Percentiles rank a stretch among this genome's conserved stretches.
Conservation (phyloP, 768 basidiomycete genomes). For the Russula lepida region DNA sequence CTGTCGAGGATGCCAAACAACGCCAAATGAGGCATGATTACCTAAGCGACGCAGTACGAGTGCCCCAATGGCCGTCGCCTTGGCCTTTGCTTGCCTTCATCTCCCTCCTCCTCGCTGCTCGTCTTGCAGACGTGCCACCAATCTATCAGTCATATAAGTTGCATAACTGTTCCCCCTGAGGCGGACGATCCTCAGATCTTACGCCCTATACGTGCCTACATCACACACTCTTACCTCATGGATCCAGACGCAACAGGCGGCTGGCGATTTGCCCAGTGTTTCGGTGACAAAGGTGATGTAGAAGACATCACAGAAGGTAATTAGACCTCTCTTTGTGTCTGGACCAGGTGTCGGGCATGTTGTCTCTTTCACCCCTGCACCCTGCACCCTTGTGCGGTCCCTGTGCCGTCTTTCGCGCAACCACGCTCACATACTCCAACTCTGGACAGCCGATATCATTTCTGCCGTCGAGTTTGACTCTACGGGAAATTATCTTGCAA, state of each 20-base stretch:
- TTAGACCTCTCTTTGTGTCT: slow-evolving; percentile 22
- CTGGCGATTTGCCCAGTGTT: slow-evolving; percentile 99
- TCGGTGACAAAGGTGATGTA: slow-evolving; percentile 98
- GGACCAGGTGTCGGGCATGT: slow-evolving; percentile 10
- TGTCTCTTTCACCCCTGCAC: slow-evolving; percentile 4
- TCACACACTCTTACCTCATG: slow-evolving; percentile 40
- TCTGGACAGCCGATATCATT: slow-evolving; percentile 87
- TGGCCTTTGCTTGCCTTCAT: slow-evolving; percentile 9
- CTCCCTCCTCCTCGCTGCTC: background rate
- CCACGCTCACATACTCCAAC: slow-evolving; percentile 4
- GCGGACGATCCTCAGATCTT: slow-evolving; percentile 23
- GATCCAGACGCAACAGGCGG: slow-evolving; percentile 79
- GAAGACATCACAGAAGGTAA: slow-evolving; percentile 99
- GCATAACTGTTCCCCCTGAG: background rate
- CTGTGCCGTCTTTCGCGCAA: slow-evolving; percentile 4
- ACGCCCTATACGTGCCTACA: slow-evolving; percentile 21
- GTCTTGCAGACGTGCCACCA: slow-evolving; percentile 2
- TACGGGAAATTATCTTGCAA: slow-evolving; percentile 98
- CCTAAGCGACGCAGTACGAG: slow-evolving; percentile 11
- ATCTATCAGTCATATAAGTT: slow-evolving; percentile 3
- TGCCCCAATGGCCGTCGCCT: background rate
- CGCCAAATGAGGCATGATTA: slow-evolving; percentile 23
- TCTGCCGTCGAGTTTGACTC: slow-evolving; percentile 99
- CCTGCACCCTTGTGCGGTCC: slow-evolving; percentile 3
- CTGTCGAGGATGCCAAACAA: slow-evolving; percentile 4